These are phyloP conservation scores for Collybia sordida DNA, from an alignment of 768 basidiomycete genomes.

Conservation along the genomic window DNA sequence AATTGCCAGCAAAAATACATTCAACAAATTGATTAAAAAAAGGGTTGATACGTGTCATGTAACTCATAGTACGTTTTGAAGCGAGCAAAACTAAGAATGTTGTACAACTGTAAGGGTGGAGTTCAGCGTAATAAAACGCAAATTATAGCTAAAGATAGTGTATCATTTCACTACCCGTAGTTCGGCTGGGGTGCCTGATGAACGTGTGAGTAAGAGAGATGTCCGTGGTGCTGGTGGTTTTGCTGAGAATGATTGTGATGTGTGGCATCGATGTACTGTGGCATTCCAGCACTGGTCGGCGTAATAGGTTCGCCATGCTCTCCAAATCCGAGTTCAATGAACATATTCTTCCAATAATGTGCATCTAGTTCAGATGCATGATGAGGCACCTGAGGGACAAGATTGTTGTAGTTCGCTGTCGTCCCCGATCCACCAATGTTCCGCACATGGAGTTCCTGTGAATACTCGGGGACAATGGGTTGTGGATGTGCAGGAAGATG, in stretches of 20 bases:
- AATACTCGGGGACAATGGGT: slow-evolving; percentile 17
- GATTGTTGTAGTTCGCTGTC: slow-evolving; percentile 27
- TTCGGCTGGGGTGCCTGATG: slow-evolving; percentile 23
- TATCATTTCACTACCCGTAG: slow-evolving; percentile 27
- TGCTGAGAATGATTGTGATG: slow-evolving; percentile 20
- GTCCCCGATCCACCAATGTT: slow-evolving; percentile 9
- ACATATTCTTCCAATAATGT: slow-evolving; percentile 75
- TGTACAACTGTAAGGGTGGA: too few species aligned
- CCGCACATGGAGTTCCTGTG: slow-evolving; percentile 8
- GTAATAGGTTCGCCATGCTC: slow-evolving; percentile 37
- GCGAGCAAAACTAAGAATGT: too few species aligned
- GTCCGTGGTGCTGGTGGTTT: slow-evolving; percentile 22
- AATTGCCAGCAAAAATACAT: too few species aligned
- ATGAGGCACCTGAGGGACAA: slow-evolving; percentile 35
- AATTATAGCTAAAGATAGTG: too few species aligned
- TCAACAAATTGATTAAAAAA: too few species aligned
- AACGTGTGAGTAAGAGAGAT: slow-evolving; percentile 29
- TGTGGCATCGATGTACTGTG: slow-evolving; percentile 25
- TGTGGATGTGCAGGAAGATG: slow-evolving; percentile 31
- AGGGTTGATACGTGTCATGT: too few species aligned
- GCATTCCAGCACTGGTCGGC: slow-evolving; percentile 16
- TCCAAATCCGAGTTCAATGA: slow-evolving; percentile 70
- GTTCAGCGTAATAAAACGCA: too few species aligned
- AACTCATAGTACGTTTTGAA: too few species aligned
- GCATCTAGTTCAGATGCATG: slow-evolving; percentile 61